phyloP scores from a whole-genome alignment of 371 early-diverging fungal species.

The Mortierella sp. region DNA sequence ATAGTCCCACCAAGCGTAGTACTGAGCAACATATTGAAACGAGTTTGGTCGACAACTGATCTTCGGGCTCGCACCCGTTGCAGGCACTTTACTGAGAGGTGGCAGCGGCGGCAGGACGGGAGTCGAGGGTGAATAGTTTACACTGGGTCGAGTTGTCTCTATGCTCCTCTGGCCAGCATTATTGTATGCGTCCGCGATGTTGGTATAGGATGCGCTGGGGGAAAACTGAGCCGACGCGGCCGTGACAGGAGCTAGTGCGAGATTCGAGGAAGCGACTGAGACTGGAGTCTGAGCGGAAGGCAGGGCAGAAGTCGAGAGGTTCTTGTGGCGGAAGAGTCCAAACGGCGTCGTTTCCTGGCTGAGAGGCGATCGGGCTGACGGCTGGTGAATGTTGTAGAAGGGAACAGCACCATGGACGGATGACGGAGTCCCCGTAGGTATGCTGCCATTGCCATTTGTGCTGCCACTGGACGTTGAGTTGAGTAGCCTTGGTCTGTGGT shows the following conservation, averaged over 20 bases:
- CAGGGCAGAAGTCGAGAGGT: conserved; percentile 49
- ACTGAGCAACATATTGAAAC: conserved; percentile 49
- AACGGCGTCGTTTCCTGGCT: conserved; percentile 54
- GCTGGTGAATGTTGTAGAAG: conserved; percentile 49
- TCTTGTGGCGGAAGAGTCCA: conserved; percentile 54
- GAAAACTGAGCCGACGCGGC: conserved; percentile 24
- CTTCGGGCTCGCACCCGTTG: conserved; percentile 28
- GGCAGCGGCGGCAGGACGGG: conserved; percentile 38
- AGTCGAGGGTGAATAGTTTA: conserved; percentile 29
- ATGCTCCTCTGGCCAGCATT: conserved; percentile 8
- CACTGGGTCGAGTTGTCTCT: conserved; percentile 13
- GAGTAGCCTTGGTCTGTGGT: conserved; percentile 34
- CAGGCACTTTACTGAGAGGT: conserved; percentile 27
- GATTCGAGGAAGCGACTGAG: conserved; percentile 30
- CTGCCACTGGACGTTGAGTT: conserved; percentile 16
- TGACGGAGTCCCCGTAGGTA: not conserved
- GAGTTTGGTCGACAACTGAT: conserved; percentile 35
- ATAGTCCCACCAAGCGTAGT: conserved; percentile 54
- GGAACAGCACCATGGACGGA: conserved; percentile 9
- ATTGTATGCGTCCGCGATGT: conserved; percentile 30
- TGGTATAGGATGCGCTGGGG: conserved; percentile 42
- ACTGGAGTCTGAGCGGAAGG: conserved; percentile 24
- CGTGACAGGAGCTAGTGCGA: conserved; percentile 30
- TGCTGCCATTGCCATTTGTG: conserved; percentile 11
- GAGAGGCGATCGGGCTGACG: conserved; percentile 50